These are phyloP conservation scores for Datisca glomerata DNA, from an alignment of 306 rosid species.

Conservation along the genomic window DNA sequence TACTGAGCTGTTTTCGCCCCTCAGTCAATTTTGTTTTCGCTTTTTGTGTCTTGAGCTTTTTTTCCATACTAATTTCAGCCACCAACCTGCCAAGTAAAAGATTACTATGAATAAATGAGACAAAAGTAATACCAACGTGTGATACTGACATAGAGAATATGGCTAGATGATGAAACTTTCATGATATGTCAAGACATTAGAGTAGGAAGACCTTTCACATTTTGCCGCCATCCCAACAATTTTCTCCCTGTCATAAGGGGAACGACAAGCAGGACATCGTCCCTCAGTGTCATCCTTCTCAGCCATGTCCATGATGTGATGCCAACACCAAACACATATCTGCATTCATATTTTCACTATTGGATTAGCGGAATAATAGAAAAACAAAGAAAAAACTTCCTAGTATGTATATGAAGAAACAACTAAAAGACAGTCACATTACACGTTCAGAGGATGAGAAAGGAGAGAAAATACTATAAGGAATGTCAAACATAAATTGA, in stretches of 20 bases:
- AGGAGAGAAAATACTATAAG: too few species aligned
- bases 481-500: too few species aligned
- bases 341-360: constrained; percentile 17
- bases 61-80: constrained; percentile 62
- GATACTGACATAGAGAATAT: too few species aligned
- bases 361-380: too few species aligned
- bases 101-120: neutral
- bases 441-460: too few species aligned
- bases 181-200: constrained; percentile 6
- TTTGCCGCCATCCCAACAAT: constrained; percentile 88
- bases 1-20: constrained; percentile 91
- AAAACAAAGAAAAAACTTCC: too few species aligned
- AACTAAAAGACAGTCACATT: too few species aligned
- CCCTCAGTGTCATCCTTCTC: constrained; percentile 97
- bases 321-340: constrained; percentile 99
- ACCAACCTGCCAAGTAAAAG: constrained; percentile 34
- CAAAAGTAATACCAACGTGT: too few species aligned
- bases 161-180: neutral
- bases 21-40: constrained; percentile 69
- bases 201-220: constrained; percentile 62
- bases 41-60: constrained; percentile 69
- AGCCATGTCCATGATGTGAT: constrained; percentile 93
- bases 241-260: constrained; percentile 88
- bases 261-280: constrained; percentile 94
- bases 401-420: too few species aligned